Base-by-base conservation (phyloP, 2,329 filamentous ascomycete genomes). In the Phyllosticta paracitricarpa region DNA sequence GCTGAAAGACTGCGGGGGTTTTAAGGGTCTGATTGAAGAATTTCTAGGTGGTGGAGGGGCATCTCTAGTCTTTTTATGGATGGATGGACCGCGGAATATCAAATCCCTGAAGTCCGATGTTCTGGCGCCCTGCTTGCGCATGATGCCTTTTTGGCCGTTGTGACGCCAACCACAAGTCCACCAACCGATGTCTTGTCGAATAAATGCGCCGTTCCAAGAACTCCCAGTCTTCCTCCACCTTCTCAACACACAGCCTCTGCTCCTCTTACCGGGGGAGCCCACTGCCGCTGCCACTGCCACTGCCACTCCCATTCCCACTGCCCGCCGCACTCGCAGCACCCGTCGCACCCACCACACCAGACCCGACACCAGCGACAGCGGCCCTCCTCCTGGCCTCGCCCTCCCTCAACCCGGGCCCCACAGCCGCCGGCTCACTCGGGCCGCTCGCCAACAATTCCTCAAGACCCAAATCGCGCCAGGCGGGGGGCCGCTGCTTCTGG, bases 391-490 rank as follows among this genome's bases (percentile, higher is more conserved):
- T 30, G 6, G 28, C 28, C 28, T 30, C 28, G 4, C 28, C 28
- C 2, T 8, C 28, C 28, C 28, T 54, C 14, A 33, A 17, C 4
- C 54, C 60, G 7, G 59, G 60, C 10, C 62, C 61, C 8, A 48
- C 59, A 7, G 61, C 28, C 24, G 61, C 51, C 57, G 59, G 61
- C 66, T 68, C 57, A 19, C 71, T 71, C 24, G 86, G 83, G 0
- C 85, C 88, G 63, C 82, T 81, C 51, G 77, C 81, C 83, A 92
- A 86, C 68, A 94, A 77, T 62, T 85, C 83, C 5, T 79, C 80
- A n/a, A 94, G 77, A 0, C 89, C 88, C 6, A 93, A 76, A 70
- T 94, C 89, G 70, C 87, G 87, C 89, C 89, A 95, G 7, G 85
- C 85, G 1, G 87, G 81, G 75, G 91, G 88, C 68, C 81, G 82